Conservation (phyloP, 805 yeast genomes). For the Saturnispora gosingensis region DNA sequence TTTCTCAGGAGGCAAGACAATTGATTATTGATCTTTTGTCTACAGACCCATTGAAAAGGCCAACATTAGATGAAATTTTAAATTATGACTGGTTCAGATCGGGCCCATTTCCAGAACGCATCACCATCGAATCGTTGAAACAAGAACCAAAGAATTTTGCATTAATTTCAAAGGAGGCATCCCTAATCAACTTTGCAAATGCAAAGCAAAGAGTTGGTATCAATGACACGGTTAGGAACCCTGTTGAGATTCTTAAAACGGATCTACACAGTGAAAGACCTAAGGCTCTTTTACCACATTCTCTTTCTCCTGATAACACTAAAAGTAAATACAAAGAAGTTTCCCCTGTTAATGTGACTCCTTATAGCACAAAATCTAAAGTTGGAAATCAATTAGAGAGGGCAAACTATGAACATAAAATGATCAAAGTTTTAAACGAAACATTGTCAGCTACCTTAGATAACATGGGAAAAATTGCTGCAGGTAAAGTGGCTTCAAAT, state of each 20-base stretch:
- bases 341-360: slow-evolving; percentile 20
- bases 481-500: slow-evolving; percentile 13
- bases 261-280: slow-evolving; percentile 65
- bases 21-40: slow-evolving; percentile 67
- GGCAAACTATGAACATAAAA: slow-evolving; percentile 23
- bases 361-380: slow-evolving; percentile 17
- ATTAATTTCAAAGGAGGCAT: slow-evolving; percentile 48
- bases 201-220: slow-evolving; percentile 57
- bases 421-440: slow-evolving; percentile 21
- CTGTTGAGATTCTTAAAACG: slow-evolving; percentile 59
- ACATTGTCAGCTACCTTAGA: slow-evolving; percentile 22
- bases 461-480: slow-evolving; percentile 22
- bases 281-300: slow-evolving; percentile 67
- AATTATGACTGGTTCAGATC: slow-evolving; percentile 74
- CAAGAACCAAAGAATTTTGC: slow-evolving; percentile 51
- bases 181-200: slow-evolving; percentile 55
- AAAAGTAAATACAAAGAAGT: slow-evolving; percentile 78
- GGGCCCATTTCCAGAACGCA: slow-evolving; percentile 69
- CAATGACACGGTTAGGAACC: slow-evolving; percentile 40
- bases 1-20: slow-evolving; percentile 62
- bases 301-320: slow-evolving; percentile 89
- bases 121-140: slow-evolving; percentile 54
- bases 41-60: slow-evolving; percentile 73
- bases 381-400: slow-evolving; percentile 23
- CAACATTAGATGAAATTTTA: slow-evolving; percentile 67